These are phyloP conservation scores for Closterium sp. DNA, from an alignment of 139 green algal genomes.

Conservation along the genomic window DNA sequence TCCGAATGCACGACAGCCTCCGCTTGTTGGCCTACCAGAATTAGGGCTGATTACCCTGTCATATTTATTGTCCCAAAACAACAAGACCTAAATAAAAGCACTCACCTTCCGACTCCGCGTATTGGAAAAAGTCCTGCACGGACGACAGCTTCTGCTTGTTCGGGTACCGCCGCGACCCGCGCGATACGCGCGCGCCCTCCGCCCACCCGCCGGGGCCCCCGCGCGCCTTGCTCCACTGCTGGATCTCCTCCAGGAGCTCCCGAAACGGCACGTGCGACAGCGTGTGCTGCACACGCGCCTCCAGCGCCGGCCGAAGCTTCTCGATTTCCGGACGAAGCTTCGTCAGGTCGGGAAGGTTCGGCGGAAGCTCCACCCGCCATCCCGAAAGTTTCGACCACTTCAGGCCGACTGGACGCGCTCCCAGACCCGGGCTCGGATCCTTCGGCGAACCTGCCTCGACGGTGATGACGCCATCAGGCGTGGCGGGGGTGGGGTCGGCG, in stretches of 20 bases:
- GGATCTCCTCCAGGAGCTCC: neutral
- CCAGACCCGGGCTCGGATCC: too few relatives aligned
- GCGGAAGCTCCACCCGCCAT: neutral
- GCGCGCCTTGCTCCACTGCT: neutral
- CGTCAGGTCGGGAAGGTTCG: neutral
- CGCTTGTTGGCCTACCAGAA: neutral
- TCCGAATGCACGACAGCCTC: too few relatives aligned
- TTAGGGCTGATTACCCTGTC: constrained; percentile 12
- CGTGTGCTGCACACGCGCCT: neutral
- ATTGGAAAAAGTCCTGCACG: constrained; percentile 49
- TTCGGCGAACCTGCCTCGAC: neutral
- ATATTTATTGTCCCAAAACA: too few relatives aligned
- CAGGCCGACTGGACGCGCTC: too few relatives aligned
- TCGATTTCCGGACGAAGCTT: neutral
- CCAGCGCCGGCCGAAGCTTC: neutral
- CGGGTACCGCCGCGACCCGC: neutral
- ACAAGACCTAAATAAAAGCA: too few relatives aligned
- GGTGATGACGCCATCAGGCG: neutral
- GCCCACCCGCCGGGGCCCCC: neutral
- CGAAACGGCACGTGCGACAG: neutral
- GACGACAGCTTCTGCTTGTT: constrained; percentile 42
- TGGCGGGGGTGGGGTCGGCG: neutral
- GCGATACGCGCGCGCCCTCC: neutral
- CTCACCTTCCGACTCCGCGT: constrained; percentile 31
- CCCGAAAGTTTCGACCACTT: neutral